phyloP scores from a whole-genome alignment of 2,329 filamentous ascomycete species.

The Fusarium devonianum region DNA sequence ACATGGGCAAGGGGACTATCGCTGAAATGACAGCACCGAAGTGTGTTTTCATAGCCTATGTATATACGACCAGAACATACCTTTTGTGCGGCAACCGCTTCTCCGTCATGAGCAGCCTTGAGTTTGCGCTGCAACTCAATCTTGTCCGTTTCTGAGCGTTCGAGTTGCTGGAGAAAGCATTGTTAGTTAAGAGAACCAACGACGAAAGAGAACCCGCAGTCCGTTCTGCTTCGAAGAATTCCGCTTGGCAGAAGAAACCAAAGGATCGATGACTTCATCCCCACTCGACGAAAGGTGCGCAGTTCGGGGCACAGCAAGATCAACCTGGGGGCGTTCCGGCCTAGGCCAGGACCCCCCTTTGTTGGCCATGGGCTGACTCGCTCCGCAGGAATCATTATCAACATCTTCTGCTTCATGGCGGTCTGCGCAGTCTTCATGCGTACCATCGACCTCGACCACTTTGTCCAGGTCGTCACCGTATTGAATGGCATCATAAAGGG shows the following conservation, averaged over 20 bases:
- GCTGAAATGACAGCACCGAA: background rate
- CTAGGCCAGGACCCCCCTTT: background rate
- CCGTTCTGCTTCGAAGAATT: too few species aligned
- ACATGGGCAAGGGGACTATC: background rate
- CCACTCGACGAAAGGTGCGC: background rate
- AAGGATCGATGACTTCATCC: conserved; percentile 2
- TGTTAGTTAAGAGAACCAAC: conserved; percentile 26
- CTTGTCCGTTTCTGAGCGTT: conserved; percentile 63
- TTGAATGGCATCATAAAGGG: conserved; percentile 12
- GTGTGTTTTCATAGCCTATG: conserved; percentile 4
- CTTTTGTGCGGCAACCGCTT: conserved; percentile 59
- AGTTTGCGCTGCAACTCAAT: conserved; percentile 63
- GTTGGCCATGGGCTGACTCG: background rate
- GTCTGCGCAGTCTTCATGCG: background rate
- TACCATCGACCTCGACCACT: conserved; percentile 11
- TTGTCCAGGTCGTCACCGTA: conserved; percentile 14
- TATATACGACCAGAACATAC: conserved; percentile 49
- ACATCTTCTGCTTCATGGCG: background rate
- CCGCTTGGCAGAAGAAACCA: conserved; percentile 1
- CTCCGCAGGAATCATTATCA: background rate
- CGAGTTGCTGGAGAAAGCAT: conserved; percentile 58
- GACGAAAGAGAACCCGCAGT: too few species aligned
- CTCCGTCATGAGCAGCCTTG: conserved; percentile 60
- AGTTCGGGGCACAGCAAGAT: background rate
- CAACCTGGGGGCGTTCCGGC: background rate